A percentile compares a stretch with the other conserved stretches of the same genome.
Evolutionary conservation across 2,329 filamentous ascomycete species (phyloP).

Genomic region (Chrysoporthe deuterocubensis): DNA sequence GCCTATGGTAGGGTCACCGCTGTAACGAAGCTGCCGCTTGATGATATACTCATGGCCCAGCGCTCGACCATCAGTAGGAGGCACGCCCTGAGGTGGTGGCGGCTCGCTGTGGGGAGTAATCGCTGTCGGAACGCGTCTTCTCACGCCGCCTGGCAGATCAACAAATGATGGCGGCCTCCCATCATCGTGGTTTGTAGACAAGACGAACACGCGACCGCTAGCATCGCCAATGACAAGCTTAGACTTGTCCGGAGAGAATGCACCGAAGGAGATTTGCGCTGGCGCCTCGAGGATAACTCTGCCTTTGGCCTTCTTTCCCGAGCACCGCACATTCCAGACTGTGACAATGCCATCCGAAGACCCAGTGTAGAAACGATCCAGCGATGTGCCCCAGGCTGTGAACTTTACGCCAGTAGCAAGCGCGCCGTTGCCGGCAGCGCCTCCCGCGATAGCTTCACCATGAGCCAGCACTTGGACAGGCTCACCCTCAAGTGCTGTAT

Average conservation of each 20-base stretch:
- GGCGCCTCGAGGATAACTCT: slow-evolving; percentile 58
- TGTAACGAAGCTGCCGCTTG: slow-evolving; percentile 45
- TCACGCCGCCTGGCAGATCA: slow-evolving; percentile 43
- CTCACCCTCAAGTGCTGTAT: slow-evolving; percentile 58
- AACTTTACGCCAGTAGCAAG: slow-evolving; percentile 69
- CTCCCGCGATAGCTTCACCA: slow-evolving; percentile 37
- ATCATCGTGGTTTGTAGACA: slow-evolving; percentile 52
- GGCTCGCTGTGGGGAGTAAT: slow-evolving; percentile 57
- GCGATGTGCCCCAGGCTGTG: slow-evolving; percentile 61
- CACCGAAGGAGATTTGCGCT: slow-evolving; percentile 60
- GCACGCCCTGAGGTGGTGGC: slow-evolving; percentile 40
- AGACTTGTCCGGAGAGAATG: slow-evolving; percentile 60
- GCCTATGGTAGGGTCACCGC: slow-evolving; percentile 54
- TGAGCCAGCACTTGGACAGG: slow-evolving; percentile 61
- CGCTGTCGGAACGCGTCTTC: slow-evolving; percentile 47
- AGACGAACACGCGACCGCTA: slow-evolving; percentile 61
- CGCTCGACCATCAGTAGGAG: slow-evolving; percentile 33
- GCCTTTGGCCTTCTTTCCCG: slow-evolving; percentile 48
- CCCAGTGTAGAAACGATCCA: slow-evolving; percentile 65
- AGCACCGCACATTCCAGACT: slow-evolving; percentile 62
- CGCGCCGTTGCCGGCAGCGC: slow-evolving; percentile 28
- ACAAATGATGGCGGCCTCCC: slow-evolving; percentile 43
- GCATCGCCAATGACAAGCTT: slow-evolving; percentile 64
- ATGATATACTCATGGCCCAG: slow-evolving; percentile 42
- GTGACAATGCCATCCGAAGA: slow-evolving; percentile 66